Conservation (phyloP, 208 protist species). For the Strigomonas culicis region DNA sequence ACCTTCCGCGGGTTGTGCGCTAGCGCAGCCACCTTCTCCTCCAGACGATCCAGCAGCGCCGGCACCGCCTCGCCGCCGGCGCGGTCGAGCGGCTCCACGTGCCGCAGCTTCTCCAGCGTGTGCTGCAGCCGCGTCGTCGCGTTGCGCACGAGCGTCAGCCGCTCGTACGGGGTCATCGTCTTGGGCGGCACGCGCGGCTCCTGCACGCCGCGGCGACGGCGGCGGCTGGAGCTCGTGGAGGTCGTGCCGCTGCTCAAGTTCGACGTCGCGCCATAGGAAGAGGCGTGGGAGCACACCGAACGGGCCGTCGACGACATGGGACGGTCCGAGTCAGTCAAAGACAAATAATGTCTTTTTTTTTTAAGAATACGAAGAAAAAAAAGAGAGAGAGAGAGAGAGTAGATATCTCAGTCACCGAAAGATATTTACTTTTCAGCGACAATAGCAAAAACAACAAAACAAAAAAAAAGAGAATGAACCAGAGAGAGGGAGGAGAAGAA, state of each 20-base stretch:
- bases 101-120: constrained; percentile 66
- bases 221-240: constrained; percentile 44
- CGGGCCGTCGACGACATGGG: constrained; percentile 66
- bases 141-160: constrained; percentile 71
- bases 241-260: constrained; percentile 42
- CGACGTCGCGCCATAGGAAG: constrained; percentile 49
- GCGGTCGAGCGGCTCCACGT: constrained; percentile 63
- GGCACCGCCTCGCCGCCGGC: constrained; percentile 39
- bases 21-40: constrained; percentile 41
- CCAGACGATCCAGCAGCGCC: constrained; percentile 50
- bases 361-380: too few relatives aligned
- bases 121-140: constrained; percentile 70
- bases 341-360: background rate
- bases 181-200: constrained; percentile 43
- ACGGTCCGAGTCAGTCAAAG: background rate
- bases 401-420: background rate
- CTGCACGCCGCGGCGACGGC: constrained; percentile 19
- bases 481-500: background rate
- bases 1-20: constrained; percentile 55
- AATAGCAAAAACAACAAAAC: background rate
- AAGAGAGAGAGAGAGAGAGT: background rate
- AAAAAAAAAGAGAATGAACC: constrained; percentile 4
- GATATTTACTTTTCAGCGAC: too few relatives aligned
- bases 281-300: constrained; percentile 39
- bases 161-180: constrained; percentile 68